Evolutionary conservation across 768 basidiomycete species (phyloP).

Genomic region (Calocera cornea): DNA sequence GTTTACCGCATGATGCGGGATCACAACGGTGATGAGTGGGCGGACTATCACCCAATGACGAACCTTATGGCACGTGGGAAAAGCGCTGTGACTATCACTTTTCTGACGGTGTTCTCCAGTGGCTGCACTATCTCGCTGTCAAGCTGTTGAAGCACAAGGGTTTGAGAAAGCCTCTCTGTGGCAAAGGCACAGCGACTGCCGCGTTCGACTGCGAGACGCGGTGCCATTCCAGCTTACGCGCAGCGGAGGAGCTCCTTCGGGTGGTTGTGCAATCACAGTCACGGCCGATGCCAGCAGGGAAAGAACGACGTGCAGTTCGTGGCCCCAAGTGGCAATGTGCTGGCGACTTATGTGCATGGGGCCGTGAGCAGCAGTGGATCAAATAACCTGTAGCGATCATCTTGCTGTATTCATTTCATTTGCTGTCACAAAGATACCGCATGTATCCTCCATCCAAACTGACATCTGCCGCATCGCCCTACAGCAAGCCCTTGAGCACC

Average conservation of each 20-base stretch:
- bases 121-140: conserved; percentile 71
- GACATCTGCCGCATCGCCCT: background rate
- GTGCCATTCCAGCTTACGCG: conserved; percentile 8
- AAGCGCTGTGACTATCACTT: background rate
- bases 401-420: background rate
- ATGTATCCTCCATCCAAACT: background rate
- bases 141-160: conserved; percentile 63
- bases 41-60: conserved; percentile 61
- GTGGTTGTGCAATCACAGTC: conserved; percentile 5
- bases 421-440: background rate
- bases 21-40: conserved; percentile 53
- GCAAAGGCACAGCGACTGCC: background rate
- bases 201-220: conserved; percentile 5
- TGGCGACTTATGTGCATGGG: background rate
- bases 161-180: conserved; percentile 23
- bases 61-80: conserved; percentile 67
- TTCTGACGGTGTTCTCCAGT: conserved; percentile 34
- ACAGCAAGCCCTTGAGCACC: conserved; percentile 47
- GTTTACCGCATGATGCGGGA: conserved; percentile 79
- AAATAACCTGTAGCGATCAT: background rate
- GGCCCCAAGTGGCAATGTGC: background rate
- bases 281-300: background rate
- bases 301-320: background rate
- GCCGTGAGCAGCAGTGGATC: background rate
- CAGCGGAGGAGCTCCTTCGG: conserved; percentile 9